phyloP scores from a whole-genome alignment of 2,329 filamentous ascomycete genomes.

The Incumbomyces lentus region DNA sequence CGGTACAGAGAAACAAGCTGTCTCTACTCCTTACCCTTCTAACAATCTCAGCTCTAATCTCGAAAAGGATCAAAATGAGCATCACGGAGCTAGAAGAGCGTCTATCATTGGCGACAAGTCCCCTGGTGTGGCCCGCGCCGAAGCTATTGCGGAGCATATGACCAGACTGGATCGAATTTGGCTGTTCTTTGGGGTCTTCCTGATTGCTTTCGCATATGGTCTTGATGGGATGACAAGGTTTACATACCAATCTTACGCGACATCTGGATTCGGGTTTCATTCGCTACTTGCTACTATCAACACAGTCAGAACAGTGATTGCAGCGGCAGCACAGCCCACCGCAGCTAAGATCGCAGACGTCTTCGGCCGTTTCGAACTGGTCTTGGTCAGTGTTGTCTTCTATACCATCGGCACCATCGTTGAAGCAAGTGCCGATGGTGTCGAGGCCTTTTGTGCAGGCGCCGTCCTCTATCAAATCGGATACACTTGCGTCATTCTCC shows the following conservation, averaged over 20 bases:
- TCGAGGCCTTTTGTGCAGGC: slow-evolving; percentile 47
- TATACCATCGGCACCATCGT: slow-evolving; percentile 48
- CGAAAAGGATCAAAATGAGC: background rate
- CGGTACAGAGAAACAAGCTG: background rate
- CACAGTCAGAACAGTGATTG: slow-evolving; percentile 49
- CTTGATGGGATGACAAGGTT: slow-evolving; percentile 15
- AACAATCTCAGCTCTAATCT: background rate
- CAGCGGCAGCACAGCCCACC: slow-evolving; percentile 47
- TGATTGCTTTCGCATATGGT: slow-evolving; percentile 52
- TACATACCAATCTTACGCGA: slow-evolving; percentile 40
- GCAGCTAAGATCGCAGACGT: slow-evolving; percentile 54
- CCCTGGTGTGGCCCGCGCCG: slow-evolving; percentile 50
- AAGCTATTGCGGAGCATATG: slow-evolving; percentile 45
- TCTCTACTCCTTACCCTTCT: background rate
- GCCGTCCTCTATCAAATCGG: slow-evolving; percentile 53
- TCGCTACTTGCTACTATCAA: slow-evolving; percentile 50
- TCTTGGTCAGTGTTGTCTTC: slow-evolving; percentile 46
- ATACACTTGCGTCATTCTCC: slow-evolving; percentile 50
- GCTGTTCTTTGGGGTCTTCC: slow-evolving; percentile 52
- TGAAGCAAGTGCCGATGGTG: slow-evolving; percentile 41
- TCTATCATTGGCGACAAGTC: slow-evolving; percentile 25
- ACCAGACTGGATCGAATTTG: slow-evolving; percentile 43
- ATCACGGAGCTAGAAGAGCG: slow-evolving; percentile 7
- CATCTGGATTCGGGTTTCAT: slow-evolving; percentile 41
- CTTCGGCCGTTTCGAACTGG: slow-evolving; percentile 51